These are phyloP conservation scores for Chalciporus chontae DNA, from an alignment of 768 basidiomycete genomes.

Conservation along the genomic window DNA sequence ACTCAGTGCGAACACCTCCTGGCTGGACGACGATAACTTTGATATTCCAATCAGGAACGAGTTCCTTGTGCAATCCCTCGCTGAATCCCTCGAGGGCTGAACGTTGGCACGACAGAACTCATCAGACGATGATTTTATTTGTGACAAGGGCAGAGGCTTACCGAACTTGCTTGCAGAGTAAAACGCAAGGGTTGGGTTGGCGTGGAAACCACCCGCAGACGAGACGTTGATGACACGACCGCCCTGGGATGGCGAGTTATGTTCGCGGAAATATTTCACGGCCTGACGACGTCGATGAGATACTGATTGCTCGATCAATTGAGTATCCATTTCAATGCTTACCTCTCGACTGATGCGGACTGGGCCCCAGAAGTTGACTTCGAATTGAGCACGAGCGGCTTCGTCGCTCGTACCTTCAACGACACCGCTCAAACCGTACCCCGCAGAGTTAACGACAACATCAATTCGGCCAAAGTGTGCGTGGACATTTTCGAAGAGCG, in stretches of 20 bases:
- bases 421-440: conserved; percentile 19
- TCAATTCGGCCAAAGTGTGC: conserved; percentile 30
- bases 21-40: conserved; percentile 21
- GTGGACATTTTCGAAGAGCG: conserved; percentile 21
- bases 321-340: background rate
- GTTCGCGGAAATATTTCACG: conserved; percentile 31
- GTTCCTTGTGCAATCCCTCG: conserved; percentile 22
- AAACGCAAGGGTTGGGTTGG: conserved; percentile 14
- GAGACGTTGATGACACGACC: conserved; percentile 24
- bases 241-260: conserved; percentile 14
- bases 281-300: conserved; percentile 4
- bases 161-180: conserved; percentile 25
- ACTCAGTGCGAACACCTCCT: conserved; percentile 19
- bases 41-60: conserved; percentile 26
- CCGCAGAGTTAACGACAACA: conserved; percentile 35
- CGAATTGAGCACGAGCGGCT: conserved; percentile 27
- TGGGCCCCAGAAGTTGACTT: conserved; percentile 34
- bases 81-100: conserved; percentile 27
- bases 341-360: conserved; percentile 24
- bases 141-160: background rate
- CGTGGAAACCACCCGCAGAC: conserved; percentile 17
- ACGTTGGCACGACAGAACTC: background rate
- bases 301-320: background rate
- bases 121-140: background rate
- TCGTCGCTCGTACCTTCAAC: conserved; percentile 26